Base-by-base conservation (phyloP, 139 green algal species). In the Picochlorum sp. region DNA sequence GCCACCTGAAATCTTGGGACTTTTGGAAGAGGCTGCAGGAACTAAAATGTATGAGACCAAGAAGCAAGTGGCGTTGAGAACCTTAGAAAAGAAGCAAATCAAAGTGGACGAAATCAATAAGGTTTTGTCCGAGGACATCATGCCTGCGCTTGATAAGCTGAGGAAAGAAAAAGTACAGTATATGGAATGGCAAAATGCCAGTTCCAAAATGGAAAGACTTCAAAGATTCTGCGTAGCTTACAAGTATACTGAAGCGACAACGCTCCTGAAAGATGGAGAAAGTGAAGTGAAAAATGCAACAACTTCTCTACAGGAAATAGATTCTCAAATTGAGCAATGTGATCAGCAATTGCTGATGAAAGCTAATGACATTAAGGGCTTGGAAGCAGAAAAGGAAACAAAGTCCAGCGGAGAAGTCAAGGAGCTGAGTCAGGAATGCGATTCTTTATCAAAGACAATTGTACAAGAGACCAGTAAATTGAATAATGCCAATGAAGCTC, bases 31-130 rank as follows among this genome's bases (percentile, higher is more conserved):
- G 76, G 93, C 85, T 0, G 79, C 77, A 1, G 93, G 93, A 24
- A 99, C 93, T 5, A 85, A 89, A 51, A 97, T 99, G 85, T 99
- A 97, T 70, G 91, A 99, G 66, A 88, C 79, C 50, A 99, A 99
- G 75, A 96, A 96, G 76, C 86, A 95, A 39, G 74, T 63, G n/a
- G 85, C 85, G 20, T 61, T 85, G 26, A 49, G 59, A 50, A 83
- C 89, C 16, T 73, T 99, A 59, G 84, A 89, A 7, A 97, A 97
- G 76, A 98, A 98, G 81, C 73, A 97, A 69, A 50, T 79, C 18
- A 90, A 93, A 64, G 76, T 99, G 53, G 77, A 87, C 2, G 90
- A 99, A 69, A 98, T 99, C 50, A 87, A 98, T 65, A 77, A 84
- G 76, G 72, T 95, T 43, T 71, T 96, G 31, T 50, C 77, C 4